phyloP scores from a whole-genome alignment of 306 rosid genomes.

The Corylus heterophylla region DNA sequence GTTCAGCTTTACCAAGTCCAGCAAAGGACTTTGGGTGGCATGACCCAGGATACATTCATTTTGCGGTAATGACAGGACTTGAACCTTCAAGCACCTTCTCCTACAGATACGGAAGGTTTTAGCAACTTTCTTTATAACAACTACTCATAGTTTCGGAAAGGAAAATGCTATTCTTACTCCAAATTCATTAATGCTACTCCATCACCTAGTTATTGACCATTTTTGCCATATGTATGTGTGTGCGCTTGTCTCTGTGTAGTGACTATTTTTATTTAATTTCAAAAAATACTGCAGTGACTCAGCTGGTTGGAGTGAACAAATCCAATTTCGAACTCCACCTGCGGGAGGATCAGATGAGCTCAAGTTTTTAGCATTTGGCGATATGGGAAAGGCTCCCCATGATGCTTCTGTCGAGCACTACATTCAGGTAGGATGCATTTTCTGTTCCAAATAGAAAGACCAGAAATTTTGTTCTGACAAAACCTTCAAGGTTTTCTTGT shows the following conservation, averaged over 20 bases:
- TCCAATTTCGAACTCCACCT: slow-evolving; percentile 61
- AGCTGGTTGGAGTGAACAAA: slow-evolving; percentile 72
- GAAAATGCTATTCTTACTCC: neutral
- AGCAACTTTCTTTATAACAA: neutral
- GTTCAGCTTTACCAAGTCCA: slow-evolving; percentile 51
- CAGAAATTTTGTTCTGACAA: too few species aligned
- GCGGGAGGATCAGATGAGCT: slow-evolving; percentile 68
- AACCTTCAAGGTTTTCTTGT: too few species aligned
- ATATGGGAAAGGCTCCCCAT: slow-evolving; percentile 90
- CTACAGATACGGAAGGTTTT: slow-evolving; percentile 79
- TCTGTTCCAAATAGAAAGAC: too few species aligned
- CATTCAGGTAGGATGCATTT: neutral
- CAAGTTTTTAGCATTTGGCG: slow-evolving; percentile 69
- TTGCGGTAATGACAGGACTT: slow-evolving; percentile 74
- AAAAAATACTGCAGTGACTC: slow-evolving; percentile 26
- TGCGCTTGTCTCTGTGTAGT: neutral
- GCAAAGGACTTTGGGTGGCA: slow-evolving; percentile 97
- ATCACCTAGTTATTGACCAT: neutral
- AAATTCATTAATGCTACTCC: neutral
- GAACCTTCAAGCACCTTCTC: slow-evolving; percentile 59
- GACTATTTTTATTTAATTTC: too few species aligned
- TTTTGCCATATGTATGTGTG: too few species aligned
- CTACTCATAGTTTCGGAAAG: neutral
- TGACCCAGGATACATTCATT: slow-evolving; percentile 88
- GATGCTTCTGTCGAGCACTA: slow-evolving; percentile 67